phyloP scores from a whole-genome alignment of 2,329 filamentous ascomycete genomes.

The Colletotrichum liriopes region DNA sequence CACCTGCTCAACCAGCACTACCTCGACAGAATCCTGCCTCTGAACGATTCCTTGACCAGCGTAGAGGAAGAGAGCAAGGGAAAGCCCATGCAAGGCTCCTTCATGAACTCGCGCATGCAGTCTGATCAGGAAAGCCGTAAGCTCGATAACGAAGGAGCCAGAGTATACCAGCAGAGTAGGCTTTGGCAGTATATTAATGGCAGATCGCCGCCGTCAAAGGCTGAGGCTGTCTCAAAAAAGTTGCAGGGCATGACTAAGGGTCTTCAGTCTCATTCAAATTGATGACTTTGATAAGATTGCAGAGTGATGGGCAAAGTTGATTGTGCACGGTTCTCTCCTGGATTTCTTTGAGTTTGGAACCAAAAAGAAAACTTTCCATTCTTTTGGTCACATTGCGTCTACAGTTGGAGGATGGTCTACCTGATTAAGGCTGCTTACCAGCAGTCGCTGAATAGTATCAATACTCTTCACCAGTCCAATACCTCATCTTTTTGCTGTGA shows the following conservation, averaged over 20 bases:
- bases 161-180: constrained; percentile 1
- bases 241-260: neutral
- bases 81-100: constrained; percentile 6
- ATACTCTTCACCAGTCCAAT: neutral
- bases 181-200: constrained; percentile 19
- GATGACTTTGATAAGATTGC: neutral
- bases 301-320: neutral
- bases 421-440: neutral
- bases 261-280: neutral
- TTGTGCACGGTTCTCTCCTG: neutral
- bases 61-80: constrained; percentile 35
- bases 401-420: too few relatives aligned
- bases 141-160: neutral
- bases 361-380: neutral
- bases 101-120: constrained; percentile 7
- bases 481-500: neutral
- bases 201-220: neutral
- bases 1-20: constrained; percentile 76
- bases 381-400: neutral
- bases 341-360: neutral
- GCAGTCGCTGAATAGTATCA: neutral
- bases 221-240: neutral
- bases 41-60: constrained; percentile 26
- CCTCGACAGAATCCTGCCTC: constrained; percentile 73
- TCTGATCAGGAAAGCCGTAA: neutral